Evolutionary conservation across 768 basidiomycete genomes (phyloP), one percentile per base, ranked within the genome.

Genomic region (Auricularia auricula-judae): DNA sequence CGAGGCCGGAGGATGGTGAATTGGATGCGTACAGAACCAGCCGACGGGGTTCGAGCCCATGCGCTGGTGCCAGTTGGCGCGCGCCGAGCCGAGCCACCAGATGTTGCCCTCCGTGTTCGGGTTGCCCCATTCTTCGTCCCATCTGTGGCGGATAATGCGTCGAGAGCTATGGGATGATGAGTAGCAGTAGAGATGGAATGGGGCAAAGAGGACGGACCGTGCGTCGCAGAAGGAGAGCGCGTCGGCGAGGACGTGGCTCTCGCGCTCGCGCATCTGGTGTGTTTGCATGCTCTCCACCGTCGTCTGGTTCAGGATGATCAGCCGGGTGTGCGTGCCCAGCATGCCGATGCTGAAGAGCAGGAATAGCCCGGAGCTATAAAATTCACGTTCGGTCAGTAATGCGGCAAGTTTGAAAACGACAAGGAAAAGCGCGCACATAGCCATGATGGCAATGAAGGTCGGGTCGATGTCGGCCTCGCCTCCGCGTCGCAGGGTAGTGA

Each of bases 121-220:
- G 35, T 79, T 74, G 0, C 94, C 94, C 89, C 91, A 98, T 69
- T 95, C 93, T 33, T 76, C 74, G 67, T 92, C 84, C 87, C 90
- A 95, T 54, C 78, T 73, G 42, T 70, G 73, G 53, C 70, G 72
- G 18, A 78, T 81, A 39, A 71, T 73, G 16, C 44, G 44, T 1
- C 65, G 65, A 1, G 59, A 39, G 4, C 39, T 51, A n/a, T 54
- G 56, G 36, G 65, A 14, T 4, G 36, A 61, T 56, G 8, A 39
- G 62, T 33, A 36, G 3, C 3, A 14, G 39, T 1, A 42, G 39
- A 4, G 8, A 4, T 42, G 39, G 39, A 4, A 42, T 7, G 39
- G 12, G 39, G 39, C 39, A 0, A 29, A 29, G 29, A 29, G 29
- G 29, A 34, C 8, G 18, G 34, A 23, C 18, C 33, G 18, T 42